Percentiles rank a stretch among this genome's conserved stretches.
phyloP scores from a whole-genome alignment of 148 eudicot genomes.

The Salicornia ramosissima region DNA sequence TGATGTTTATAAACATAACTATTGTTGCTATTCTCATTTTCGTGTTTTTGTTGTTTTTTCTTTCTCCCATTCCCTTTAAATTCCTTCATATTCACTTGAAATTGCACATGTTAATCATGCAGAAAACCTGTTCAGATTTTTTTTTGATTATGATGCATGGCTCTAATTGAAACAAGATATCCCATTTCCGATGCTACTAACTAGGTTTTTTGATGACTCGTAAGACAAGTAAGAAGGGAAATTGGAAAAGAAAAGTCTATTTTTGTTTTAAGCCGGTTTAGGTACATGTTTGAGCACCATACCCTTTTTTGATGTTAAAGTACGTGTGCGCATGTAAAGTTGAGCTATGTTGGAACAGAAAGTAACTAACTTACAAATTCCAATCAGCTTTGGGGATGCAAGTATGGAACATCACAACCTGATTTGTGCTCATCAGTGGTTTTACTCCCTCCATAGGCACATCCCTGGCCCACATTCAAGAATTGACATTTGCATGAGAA shows the following conservation, averaged over 20 bases:
- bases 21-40: neutral
- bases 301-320: neutral
- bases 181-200: neutral
- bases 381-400: neutral
- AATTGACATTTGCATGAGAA: neutral
- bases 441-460: neutral
- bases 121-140: neutral
- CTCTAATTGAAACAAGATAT: neutral
- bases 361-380: neutral
- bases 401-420: neutral
- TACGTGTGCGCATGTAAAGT: neutral
- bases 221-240: neutral
- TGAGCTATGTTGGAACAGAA: neutral
- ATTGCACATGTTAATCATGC: neutral
- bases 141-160: neutral
- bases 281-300: neutral
- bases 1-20: neutral
- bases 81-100: neutral
- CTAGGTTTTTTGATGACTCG: neutral
- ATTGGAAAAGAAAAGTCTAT: neutral
- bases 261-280: neutral
- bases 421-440: neutral
- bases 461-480: too few species aligned
- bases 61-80: neutral
- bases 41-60: neutral